Evolutionary conservation across 257 asterid species (phyloP).

Genomic region (Leonotis leonurus): DNA sequence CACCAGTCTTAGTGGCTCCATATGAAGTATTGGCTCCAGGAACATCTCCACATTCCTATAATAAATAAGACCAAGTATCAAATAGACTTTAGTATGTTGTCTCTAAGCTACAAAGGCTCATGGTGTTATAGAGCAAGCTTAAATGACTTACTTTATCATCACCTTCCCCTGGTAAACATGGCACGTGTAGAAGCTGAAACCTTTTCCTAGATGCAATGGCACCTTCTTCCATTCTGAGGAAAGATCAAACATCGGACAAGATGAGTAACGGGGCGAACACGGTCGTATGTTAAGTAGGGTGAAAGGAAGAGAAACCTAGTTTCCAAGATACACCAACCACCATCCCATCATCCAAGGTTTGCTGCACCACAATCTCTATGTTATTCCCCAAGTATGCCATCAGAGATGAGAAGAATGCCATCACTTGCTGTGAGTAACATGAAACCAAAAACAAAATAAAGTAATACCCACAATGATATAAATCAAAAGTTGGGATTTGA

Average conservation of each 20-base stretch:
- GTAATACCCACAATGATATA: neutral
- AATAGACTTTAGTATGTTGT: neutral
- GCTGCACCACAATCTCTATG: conserved; percentile 48
- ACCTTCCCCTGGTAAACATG: conserved; percentile 58
- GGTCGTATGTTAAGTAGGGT: neutral
- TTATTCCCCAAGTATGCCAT: conserved; percentile 42
- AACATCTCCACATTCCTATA: conserved; percentile 66
- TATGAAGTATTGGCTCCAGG: conserved; percentile 54
- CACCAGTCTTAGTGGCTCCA: conserved; percentile 58
- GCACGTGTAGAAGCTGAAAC: conserved; percentile 56
- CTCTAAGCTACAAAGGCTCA: too few species aligned
- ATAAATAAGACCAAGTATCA: neutral
- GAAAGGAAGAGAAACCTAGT: conserved; percentile 38
- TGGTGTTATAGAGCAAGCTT: neutral
- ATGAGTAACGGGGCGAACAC: neutral
- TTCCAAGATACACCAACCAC: conserved; percentile 55
- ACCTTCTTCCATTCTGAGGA: conserved; percentile 42
- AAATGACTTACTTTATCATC: conserved; percentile 40
- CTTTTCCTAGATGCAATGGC: conserved; percentile 51
- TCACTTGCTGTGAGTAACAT: conserved; percentile 50
- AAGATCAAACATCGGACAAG: neutral
- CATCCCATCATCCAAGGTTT: conserved; percentile 56
- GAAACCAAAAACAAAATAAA: neutral
- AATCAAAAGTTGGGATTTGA: neutral
- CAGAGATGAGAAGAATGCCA: conserved; percentile 47